Evolutionary conservation across 768 basidiomycete species (phyloP).

Genomic region (Phylloporus sp.): DNA sequence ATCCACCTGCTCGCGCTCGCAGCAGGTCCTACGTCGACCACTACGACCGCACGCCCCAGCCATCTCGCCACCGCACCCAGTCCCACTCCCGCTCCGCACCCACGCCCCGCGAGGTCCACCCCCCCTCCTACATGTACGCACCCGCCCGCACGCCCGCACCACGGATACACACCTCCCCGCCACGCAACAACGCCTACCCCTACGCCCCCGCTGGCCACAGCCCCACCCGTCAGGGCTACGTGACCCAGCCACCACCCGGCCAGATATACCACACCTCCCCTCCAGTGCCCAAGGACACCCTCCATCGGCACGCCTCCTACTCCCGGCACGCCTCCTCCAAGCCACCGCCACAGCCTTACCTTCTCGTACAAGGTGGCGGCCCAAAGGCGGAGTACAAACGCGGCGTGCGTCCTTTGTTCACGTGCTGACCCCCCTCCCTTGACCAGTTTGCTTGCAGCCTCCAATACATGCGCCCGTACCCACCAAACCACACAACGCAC

Average conservation of each 20-base stretch:
- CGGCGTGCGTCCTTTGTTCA: slow-evolving; percentile 24
- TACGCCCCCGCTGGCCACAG: slow-evolving; percentile 6
- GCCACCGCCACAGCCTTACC: slow-evolving; percentile 22
- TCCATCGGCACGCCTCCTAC: slow-evolving; percentile 16
- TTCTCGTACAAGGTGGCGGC: slow-evolving; percentile 23
- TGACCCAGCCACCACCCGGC: slow-evolving; percentile 26
- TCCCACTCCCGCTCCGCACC: slow-evolving; percentile 24
- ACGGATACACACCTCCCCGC: slow-evolving; percentile 18
- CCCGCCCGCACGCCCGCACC: slow-evolving; percentile 13
- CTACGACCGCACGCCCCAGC: slow-evolving; percentile 16
- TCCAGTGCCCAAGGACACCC: slow-evolving; percentile 15
- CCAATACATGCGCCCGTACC: slow-evolving; percentile 28
- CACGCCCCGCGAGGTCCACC: slow-evolving; percentile 13
- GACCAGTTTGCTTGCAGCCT: slow-evolving; percentile 15
- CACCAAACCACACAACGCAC: slow-evolving; percentile 21
- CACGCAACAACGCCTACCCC: slow-evolving; percentile 18
- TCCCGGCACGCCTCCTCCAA: slow-evolving; percentile 22
- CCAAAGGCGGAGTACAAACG: slow-evolving; percentile 31
- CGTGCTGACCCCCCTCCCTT: slow-evolving; percentile 6
- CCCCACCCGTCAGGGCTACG: slow-evolving; percentile 16
- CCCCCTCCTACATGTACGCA: slow-evolving; percentile 17
- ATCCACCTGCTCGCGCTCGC: slow-evolving; percentile 21
- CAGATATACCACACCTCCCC: slow-evolving; percentile 23
- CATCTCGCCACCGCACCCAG: slow-evolving; percentile 20
- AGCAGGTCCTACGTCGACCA: slow-evolving; percentile 24